Evolutionary conservation across 2,329 filamentous ascomycete genomes (phyloP).

Genomic region (Alternaria sp.): DNA sequence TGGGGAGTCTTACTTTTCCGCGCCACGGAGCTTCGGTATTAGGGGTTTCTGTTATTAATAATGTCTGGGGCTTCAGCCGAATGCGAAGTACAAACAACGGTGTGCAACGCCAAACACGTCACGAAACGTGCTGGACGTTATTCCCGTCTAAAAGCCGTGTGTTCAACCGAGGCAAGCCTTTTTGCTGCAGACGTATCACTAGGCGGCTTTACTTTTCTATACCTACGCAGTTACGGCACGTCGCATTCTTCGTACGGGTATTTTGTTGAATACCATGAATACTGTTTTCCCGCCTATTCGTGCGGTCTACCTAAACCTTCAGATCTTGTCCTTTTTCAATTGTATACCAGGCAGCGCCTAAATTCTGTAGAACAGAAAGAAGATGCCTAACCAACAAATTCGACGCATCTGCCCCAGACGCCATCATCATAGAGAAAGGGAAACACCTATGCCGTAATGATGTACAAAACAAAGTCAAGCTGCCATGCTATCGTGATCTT

Average conservation of each 20-base stretch:
- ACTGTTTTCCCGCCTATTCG: conserved; percentile 22
- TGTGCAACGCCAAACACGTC: conserved; percentile 16
- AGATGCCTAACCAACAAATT: background rate
- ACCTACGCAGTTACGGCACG: background rate
- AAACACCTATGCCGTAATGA: conserved; percentile 23
- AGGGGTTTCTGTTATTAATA: conserved; percentile 7
- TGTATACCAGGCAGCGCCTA: conserved; percentile 7
- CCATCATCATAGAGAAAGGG: conserved; percentile 16
- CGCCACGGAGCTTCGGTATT: background rate
- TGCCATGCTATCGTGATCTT: conserved; percentile 38
- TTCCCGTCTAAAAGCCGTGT: conserved; percentile 12
- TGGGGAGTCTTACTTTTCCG: background rate
- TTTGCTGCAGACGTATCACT: background rate
- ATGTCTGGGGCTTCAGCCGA: conserved; percentile 9
- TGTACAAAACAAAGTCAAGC: conserved; percentile 34
- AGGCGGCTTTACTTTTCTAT: background rate
- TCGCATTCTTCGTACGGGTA: background rate
- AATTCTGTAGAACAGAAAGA: background rate
- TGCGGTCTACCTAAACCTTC: conserved; percentile 21
- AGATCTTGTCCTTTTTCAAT: conserved; percentile 4
- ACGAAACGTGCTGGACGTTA: conserved; percentile 17
- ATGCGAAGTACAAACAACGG: conserved; percentile 12
- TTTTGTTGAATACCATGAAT: conserved; percentile 10
- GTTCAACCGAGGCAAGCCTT: background rate
- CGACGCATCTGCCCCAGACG: conserved; percentile 9